phyloP scores from a whole-genome alignment of 768 basidiomycete genomes.

The Suillus paluster region DNA sequence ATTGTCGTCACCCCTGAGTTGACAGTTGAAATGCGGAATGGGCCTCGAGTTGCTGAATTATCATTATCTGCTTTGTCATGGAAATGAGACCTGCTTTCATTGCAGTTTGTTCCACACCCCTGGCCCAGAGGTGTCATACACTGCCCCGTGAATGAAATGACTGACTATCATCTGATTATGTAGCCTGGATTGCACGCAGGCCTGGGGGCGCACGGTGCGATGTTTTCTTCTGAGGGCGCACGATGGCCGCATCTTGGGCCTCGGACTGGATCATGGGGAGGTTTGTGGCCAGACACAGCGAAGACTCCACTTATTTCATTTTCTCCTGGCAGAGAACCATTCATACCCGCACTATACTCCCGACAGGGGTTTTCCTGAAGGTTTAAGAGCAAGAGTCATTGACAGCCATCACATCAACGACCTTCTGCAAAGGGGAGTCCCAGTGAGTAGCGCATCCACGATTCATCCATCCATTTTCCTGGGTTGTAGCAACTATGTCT shows the following conservation, averaged over 20 bases:
- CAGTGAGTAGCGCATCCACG: too few species aligned
- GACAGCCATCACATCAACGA: not conserved
- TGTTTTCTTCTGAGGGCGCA: not conserved
- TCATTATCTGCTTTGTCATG: too few species aligned
- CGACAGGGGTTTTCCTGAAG: not conserved
- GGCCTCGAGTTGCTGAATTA: too few species aligned
- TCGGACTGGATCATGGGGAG: not conserved
- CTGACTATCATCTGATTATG: too few species aligned
- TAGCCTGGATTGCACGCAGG: not conserved
- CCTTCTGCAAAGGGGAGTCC: too few species aligned
- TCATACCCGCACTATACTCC: not conserved
- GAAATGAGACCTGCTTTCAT: not conserved
- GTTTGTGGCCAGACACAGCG: not conserved
- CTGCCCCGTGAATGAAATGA: too few species aligned
- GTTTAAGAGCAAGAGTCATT: not conserved
- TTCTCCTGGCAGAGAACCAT: not conserved
- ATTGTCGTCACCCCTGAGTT: too few species aligned
- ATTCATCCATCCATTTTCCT: too few species aligned
- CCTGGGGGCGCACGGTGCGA: not conserved
- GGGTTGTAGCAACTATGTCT: too few species aligned
- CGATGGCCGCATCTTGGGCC: not conserved
- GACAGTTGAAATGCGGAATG: too few species aligned
- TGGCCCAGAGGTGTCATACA: not conserved
- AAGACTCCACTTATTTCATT: not conserved
- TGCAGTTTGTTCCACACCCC: not conserved